These are phyloP conservation scores for Chloranthus sessilifolius DNA, from an alignment of 164 flowering plant genomes.

Conservation along the genomic window DNA sequence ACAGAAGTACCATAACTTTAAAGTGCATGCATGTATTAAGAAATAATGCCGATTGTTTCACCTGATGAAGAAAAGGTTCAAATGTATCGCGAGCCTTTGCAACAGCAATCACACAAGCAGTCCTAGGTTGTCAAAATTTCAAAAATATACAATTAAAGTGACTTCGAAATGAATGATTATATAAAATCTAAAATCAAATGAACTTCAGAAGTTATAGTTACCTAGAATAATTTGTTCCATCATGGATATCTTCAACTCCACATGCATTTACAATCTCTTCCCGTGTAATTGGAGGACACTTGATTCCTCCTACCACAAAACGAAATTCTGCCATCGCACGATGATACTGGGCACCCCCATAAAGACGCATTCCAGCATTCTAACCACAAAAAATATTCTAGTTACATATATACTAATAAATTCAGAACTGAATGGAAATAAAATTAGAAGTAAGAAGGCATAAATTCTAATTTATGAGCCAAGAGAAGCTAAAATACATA, in stretches of 20 bases:
- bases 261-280: conserved; percentile 99
- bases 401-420: background rate
- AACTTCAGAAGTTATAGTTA: conserved; percentile 9
- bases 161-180: background rate
- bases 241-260: conserved; percentile 98
- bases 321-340: conserved; percentile 99
- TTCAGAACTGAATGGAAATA: no score
- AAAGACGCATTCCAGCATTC: conserved; percentile 98
- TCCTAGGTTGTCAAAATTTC: conserved; percentile 38
- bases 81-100: conserved; percentile 95
- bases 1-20: background rate
- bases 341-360: conserved; percentile 99
- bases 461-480: no score
- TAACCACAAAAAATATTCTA: conserved; percentile 19
- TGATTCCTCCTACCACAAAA: conserved; percentile 89
- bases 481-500: no score
- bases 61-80: conserved; percentile 98
- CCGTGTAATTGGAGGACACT: conserved; percentile 91
- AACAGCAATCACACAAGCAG: conserved; percentile 96
- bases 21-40: conserved; percentile 3
- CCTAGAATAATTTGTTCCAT: conserved; percentile 98
- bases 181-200: background rate
- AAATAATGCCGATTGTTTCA: conserved; percentile 16
- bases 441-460: background rate
- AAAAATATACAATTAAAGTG: conserved; percentile 1